Conservation (phyloP, 768 basidiomycete species). For the Kwoniella dendrophila region DNA sequence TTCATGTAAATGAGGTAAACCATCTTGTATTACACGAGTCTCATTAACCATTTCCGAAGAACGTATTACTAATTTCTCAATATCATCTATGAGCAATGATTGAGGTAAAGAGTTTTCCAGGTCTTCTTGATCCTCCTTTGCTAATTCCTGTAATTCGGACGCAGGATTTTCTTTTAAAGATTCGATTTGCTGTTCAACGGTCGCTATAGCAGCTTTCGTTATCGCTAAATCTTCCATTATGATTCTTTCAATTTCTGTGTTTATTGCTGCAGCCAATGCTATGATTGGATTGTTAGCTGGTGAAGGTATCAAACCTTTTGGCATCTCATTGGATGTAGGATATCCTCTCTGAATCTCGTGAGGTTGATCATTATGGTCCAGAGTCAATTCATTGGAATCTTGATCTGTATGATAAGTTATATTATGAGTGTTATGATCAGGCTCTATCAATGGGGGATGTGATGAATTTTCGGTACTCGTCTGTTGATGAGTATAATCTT, state of each 20-base stretch:
- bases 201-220: constrained; percentile 36
- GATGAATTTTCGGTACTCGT: neutral
- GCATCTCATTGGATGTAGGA: neutral
- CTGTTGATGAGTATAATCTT: neutral
- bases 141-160: too few relatives aligned
- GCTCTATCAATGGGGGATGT: neutral
- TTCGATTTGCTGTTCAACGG: constrained; percentile 30
- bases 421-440: neutral
- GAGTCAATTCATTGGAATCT: neutral
- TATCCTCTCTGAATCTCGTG: neutral
- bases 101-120: constrained; percentile 10
- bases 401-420: neutral
- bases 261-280: constrained; percentile 36
- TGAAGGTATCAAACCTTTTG: neutral
- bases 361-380: too few relatives aligned
- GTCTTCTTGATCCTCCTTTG: constrained; percentile 10
- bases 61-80: neutral
- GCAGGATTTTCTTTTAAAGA: constrained; percentile 3
- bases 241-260: constrained; percentile 43
- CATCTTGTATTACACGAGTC: constrained; percentile 1
- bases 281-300: constrained; percentile 13
- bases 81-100: constrained; percentile 10
- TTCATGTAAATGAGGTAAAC: constrained; percentile 18
- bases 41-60: constrained; percentile 1
- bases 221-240: constrained; percentile 42